Evolutionary conservation across 495 filamentous ascomycete species (phyloP).

Genomic region (Penicillium flavigenum): DNA sequence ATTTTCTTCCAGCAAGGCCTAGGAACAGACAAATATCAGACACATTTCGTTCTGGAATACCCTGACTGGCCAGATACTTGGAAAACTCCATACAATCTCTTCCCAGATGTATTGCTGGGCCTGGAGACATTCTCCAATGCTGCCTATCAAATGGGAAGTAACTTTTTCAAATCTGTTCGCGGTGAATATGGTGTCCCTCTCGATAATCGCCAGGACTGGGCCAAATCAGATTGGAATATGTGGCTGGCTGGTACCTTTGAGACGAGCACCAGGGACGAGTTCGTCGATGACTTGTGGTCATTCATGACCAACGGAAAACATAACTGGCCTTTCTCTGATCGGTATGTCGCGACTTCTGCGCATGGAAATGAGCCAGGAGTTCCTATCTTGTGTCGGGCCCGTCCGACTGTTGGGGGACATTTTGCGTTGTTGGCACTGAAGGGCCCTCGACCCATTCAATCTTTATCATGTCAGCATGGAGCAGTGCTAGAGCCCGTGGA

Average conservation of each 20-base stretch:
- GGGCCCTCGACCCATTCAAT: conserved; percentile 32
- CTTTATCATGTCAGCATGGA: conserved; percentile 13
- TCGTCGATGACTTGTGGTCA: conserved; percentile 44
- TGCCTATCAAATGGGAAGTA: conserved; percentile 39
- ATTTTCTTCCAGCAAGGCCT: conserved; percentile 41
- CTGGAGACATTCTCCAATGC: conserved; percentile 40
- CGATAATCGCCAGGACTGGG: conserved; percentile 45
- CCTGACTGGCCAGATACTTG: conserved; percentile 37
- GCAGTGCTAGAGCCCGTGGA: not conserved
- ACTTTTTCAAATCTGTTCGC: conserved; percentile 40
- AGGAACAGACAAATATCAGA: conserved; percentile 35
- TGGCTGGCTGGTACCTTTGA: conserved; percentile 42
- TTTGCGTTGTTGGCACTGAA: conserved; percentile 51
- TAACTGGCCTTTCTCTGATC: conserved; percentile 49
- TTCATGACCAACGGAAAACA: conserved; percentile 52
- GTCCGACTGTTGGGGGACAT: conserved; percentile 57
- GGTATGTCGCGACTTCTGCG: conserved; percentile 39
- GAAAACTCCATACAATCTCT: conserved; percentile 49
- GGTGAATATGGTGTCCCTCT: conserved; percentile 47
- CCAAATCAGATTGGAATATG: conserved; percentile 55
- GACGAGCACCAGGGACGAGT: conserved; percentile 31
- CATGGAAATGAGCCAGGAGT: conserved; percentile 38
- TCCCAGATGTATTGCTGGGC: conserved; percentile 45
- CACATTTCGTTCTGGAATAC: conserved; percentile 49
- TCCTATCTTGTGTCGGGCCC: conserved; percentile 47